Conservation (phyloP, 2,329 filamentous ascomycete species). For the Colletotrichum simmondsii region DNA sequence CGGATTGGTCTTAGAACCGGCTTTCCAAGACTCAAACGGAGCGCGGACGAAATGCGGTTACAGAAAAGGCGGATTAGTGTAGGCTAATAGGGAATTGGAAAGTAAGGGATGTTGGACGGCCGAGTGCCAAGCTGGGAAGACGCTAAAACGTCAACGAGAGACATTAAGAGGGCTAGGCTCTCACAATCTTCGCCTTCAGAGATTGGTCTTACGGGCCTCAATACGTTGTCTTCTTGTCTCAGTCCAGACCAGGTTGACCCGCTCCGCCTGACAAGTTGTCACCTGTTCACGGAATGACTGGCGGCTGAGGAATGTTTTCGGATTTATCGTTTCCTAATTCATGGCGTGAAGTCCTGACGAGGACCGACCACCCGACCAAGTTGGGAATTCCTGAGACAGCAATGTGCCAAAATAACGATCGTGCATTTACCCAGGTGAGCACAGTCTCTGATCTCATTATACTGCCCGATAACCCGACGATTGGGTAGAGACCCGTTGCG, state of each 20-base stretch:
- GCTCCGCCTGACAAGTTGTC: not conserved
- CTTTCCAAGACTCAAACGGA: constrained; percentile 16
- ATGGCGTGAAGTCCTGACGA: not conserved
- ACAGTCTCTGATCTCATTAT: not conserved
- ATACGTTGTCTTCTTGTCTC: constrained; percentile 22
- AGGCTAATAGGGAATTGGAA: not conserved
- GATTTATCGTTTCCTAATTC: not conserved
- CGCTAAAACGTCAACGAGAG: constrained; percentile 6
- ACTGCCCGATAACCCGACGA: not conserved
- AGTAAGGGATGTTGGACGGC: not conserved
- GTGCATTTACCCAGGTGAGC: not conserved
- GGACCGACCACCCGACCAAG: not conserved
- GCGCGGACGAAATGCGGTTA: not conserved
- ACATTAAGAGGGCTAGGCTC: constrained; percentile 14
- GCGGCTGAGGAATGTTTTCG: constrained; percentile 13
- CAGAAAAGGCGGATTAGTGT: not conserved
- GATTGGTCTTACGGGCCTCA: constrained; percentile 12
- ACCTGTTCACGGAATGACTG: constrained; percentile 26
- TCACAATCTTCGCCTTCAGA: not conserved
- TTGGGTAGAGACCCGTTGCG: not conserved
- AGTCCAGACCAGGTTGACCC: not conserved
- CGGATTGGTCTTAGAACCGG: constrained; percentile 13
- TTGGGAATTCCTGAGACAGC: not conserved
- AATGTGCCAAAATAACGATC: not conserved
- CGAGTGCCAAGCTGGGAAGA: constrained; percentile 1